These are phyloP conservation scores for Nothopassalora personata DNA, from an alignment of 2,329 filamentous ascomycete species.

Conservation along the genomic window DNA sequence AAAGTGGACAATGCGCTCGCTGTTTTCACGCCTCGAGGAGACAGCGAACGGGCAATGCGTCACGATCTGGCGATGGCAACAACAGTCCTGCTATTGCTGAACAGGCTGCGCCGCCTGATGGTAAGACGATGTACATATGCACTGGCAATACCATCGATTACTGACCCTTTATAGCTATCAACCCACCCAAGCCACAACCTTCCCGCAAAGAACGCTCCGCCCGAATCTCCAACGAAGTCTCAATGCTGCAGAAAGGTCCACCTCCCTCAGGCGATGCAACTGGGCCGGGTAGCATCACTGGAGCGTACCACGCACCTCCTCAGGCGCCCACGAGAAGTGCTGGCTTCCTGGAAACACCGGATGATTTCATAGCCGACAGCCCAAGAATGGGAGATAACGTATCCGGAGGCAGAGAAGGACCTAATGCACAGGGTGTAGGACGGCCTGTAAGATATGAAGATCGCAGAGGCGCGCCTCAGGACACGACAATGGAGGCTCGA, in stretches of 20 bases:
- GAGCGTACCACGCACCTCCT: conserved; percentile 14
- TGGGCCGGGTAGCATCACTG: conserved; percentile 11
- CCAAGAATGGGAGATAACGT: conserved; percentile 24
- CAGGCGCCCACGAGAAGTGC: conserved; percentile 8
- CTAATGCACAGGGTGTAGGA: conserved; percentile 19
- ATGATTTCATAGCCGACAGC: conserved; percentile 6
- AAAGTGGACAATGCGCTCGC: conserved; percentile 19
- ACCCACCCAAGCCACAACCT: conserved; percentile 1
- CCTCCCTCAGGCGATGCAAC: conserved; percentile 15
- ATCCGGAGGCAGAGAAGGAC: conserved; percentile 20
- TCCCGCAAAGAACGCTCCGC: conserved; percentile 20
- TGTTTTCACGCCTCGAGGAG: conserved; percentile 19
- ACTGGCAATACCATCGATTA: no score
- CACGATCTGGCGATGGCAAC: conserved; percentile 7
- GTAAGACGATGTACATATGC: background rate
- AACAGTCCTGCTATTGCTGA: conserved; percentile 1
- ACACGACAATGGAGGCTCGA: background rate
- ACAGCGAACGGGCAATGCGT: conserved; percentile 10
- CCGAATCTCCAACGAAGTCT: conserved; percentile 23
- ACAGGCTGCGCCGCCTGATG: conserved; percentile 9
- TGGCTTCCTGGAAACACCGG: conserved; percentile 16
- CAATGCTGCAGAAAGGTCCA: conserved; percentile 22
- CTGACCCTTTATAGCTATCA: background rate
- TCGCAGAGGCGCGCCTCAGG: conserved; percentile 5
- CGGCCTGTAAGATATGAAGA: conserved; percentile 11